A percentile compares a stretch with the other conserved stretches of the same genome.
Evolutionary conservation across 371 early-diverging fungal species (phyloP).

Genomic region (Antonospora locustae): DNA sequence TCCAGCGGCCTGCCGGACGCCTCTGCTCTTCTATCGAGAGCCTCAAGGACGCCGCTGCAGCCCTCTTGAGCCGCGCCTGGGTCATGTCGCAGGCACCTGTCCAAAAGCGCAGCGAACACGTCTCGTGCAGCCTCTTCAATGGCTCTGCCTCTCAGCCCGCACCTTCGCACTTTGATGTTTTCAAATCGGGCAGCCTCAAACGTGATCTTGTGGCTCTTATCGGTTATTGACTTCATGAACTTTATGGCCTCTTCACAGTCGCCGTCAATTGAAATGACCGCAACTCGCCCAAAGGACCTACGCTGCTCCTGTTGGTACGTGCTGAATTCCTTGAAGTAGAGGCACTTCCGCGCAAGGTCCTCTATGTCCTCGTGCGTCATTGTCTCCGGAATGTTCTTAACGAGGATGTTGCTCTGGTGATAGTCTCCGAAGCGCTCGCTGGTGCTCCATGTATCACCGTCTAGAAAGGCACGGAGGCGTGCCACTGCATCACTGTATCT

Average conservation of each 20-base stretch:
- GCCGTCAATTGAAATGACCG: not conserved
- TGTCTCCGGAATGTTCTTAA: not conserved
- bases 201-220: not conserved
- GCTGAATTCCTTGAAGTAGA: not conserved
- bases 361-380: not conserved
- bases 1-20: not conserved
- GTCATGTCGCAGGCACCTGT: not conserved
- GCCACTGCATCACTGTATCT: too few relatives aligned
- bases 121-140: not conserved
- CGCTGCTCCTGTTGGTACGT: not conserved
- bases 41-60: not conserved
- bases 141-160: not conserved
- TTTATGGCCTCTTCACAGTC: not conserved
- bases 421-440: too few relatives aligned
- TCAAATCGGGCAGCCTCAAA: not conserved
- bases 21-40: not conserved
- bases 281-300: not conserved
- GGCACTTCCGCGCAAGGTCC: not conserved
- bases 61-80: not conserved
- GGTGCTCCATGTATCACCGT: too few relatives aligned
- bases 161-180: not conserved
- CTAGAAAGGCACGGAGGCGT: too few relatives aligned
- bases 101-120: too few relatives aligned
- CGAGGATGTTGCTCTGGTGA: not conserved
- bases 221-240: not conserved